Base-by-base conservation (phyloP, 331 rosid species). In the Quercus tomentella region DNA sequence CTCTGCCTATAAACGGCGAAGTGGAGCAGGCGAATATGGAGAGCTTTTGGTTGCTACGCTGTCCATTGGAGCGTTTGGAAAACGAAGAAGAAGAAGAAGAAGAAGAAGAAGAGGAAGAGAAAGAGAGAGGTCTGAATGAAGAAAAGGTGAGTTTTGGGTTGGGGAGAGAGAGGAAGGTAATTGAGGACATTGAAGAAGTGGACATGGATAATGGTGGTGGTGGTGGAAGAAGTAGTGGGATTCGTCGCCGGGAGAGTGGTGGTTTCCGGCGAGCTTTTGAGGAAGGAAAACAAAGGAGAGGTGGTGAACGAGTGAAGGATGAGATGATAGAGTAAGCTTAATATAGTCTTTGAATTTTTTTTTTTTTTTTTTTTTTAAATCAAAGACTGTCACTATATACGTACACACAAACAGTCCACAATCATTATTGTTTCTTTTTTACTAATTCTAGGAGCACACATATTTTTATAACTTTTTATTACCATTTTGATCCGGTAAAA, bases 11-110 rank as follows among this genome's bases (percentile, higher is more conserved):
- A 60, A 88, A 87, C 74, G 85, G 88, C 74, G 90, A 83, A 5
- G 94, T 83, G 33, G 97, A 89, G 73, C 97, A 90, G 9, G 89
- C 89, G 57, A 77, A 79, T 35, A 81, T 80, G 41, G 82, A 77
- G 20, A 86, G 26, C 72, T 67, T 67, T 4, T 49, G n/a, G 14
- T 74, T 85, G 7, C 86, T 84, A 35, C 63, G 72, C 15, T 33
- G 66, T 7, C 75, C 76, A 56, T 69, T 88, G 60, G 49, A 80
- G 52, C 28, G 10, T 77, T 72, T 85, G 16, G 76, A 49, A 43
- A 76, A 21, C 22, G 84, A 51, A 51, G 20, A 7, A 0, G 75
- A 52, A 12, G 69, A 15, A 1, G 85, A 81, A 54, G 80, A 77
- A 65, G 79, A 75, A n/a, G 82, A 67, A 71, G 81, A 37, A 5